Base-by-base conservation (phyloP, 1,139 yeast species). In the Zygosaccharomyces pseudobailii region DNA sequence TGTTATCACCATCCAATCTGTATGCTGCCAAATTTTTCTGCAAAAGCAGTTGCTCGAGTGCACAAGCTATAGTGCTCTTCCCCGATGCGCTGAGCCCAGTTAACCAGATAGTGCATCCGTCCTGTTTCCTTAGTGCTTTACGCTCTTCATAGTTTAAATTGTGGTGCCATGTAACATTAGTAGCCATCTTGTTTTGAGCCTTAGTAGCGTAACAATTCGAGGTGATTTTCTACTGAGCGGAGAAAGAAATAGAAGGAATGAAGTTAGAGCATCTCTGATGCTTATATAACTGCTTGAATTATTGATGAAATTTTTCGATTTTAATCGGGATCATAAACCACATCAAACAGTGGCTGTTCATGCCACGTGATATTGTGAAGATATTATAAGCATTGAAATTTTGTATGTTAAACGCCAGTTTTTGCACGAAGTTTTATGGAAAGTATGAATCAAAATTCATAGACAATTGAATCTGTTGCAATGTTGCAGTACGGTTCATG, bases 51-150 rank as follows among this genome's bases (percentile, higher is more conserved):
- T 87, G 94, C 69, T 90, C 97, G 50, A 90, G 76, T 5, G 96
- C 97, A 67, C 96, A 87, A 2, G 97, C 97, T 64, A 90, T 86
- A 46, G 97, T 90, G 61, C 92, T 83, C 69, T 90, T 90, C 52
- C 97, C 97, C 46, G 95, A 84, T 6, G 97, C 97, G 52, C 95
- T 86, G 55, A 90, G 76, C 3, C 97, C 97, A 8, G 97, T 90
- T 59, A 90, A 76, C 97, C 97, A 90, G 36, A 90, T 75, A 22
- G 97, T 90, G 51, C 87, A 84, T 43, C 97, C 97, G 53, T 77
- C 77, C 72, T 90, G 97, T 53, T 83, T 82, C 55, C 88, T 80
- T 50, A 87, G 71, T 24, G 66, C 70, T 41, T 78, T 69, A 62
- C 97, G 84, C 71, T 90, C 96, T 21, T 75, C 80, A 68, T 85